Percentiles rank a stretch among this genome's conserved stretches.
Evolutionary conservation across 768 basidiomycete genomes (phyloP).

Genomic region (Suillus tomentosus): DNA sequence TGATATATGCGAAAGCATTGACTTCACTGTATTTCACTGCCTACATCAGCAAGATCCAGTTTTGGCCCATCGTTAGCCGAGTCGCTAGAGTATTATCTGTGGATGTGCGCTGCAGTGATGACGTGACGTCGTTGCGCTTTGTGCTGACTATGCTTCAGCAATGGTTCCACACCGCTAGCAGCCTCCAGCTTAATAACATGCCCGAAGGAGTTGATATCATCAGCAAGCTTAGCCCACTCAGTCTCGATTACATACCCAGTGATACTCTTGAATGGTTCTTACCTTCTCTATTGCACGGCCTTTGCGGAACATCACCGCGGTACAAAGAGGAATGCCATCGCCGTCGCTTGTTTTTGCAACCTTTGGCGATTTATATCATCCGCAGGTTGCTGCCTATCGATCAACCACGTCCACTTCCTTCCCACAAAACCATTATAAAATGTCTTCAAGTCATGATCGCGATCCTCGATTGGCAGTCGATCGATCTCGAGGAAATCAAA

Average conservation of each 20-base stretch:
- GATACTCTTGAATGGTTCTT: neutral
- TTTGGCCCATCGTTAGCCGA: too few species aligned
- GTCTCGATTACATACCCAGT: neutral
- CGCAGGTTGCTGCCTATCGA: neutral
- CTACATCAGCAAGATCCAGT: neutral
- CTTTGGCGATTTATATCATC: neutral
- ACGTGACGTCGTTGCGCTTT: neutral
- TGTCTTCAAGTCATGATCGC: neutral
- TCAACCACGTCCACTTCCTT: neutral
- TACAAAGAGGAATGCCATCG: neutral
- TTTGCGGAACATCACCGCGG: neutral
- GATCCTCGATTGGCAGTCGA: constrained; percentile 1
- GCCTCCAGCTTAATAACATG: too few species aligned
- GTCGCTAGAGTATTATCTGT: too few species aligned
- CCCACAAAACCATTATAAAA: neutral
- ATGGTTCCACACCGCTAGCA: too few species aligned
- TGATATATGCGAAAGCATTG: neutral
- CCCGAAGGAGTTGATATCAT: neutral
- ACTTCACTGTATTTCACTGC: neutral
- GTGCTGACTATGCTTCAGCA: neutral
- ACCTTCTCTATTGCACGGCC: neutral
- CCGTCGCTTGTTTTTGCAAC: neutral
- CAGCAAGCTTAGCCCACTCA: neutral
- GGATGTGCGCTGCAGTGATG: neutral
- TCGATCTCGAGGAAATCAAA: neutral